Percentiles rank a stretch among this genome's conserved stretches.
phyloP scores from a whole-genome alignment of 345 rosid genomes.

The Eucalyptus polyanthemos region DNA sequence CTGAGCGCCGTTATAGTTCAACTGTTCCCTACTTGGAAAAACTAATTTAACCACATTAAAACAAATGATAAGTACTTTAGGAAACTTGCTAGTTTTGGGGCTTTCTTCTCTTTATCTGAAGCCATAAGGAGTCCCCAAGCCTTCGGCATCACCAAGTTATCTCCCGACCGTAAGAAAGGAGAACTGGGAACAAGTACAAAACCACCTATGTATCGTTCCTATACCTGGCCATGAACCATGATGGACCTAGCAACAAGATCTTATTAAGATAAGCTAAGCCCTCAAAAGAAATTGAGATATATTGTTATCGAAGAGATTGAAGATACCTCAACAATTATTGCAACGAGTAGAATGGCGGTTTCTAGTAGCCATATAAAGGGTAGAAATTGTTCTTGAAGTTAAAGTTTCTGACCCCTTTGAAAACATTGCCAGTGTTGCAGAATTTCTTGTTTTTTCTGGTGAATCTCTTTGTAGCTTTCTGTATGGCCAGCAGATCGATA shows the following conservation, averaged over 20 bases:
- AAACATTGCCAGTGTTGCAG: too few species aligned
- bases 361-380: background rate
- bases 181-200: fast-evolving
- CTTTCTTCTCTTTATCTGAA: too few species aligned
- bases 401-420: too few species aligned
- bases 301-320: fast-evolving
- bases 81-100: background rate
- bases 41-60: background rate
- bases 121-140: fast-evolving
- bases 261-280: too few species aligned
- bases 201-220: fast-evolving
- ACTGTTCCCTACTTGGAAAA: background rate
- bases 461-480: background rate
- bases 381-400: too few species aligned
- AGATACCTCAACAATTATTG: background rate
- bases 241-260: too few species aligned
- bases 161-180: too few species aligned
- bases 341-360: fast-evolving
- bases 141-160: background rate
- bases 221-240: too few species aligned
- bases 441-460: background rate
- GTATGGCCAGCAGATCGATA: background rate
- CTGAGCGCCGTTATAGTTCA: background rate
- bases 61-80: background rate
- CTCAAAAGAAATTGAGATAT: too few species aligned